phyloP scores from a whole-genome alignment of 139 green algal genomes.

The Yamagishiella unicocca region DNA sequence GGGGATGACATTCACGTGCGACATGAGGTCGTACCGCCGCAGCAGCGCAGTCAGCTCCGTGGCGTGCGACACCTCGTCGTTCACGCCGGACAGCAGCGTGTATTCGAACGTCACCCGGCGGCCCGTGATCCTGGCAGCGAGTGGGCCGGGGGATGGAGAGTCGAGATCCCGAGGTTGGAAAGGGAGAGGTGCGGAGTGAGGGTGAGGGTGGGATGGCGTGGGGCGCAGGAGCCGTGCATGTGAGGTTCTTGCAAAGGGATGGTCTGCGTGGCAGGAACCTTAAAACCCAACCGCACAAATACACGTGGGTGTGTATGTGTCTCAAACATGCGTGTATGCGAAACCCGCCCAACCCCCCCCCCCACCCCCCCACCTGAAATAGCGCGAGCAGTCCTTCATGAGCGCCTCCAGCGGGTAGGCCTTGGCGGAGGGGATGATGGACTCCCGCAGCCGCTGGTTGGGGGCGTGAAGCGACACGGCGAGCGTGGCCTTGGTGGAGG shows the following conservation, averaged over 20 bases:
- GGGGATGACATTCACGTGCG: conserved; percentile 93
- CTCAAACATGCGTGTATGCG: no score
- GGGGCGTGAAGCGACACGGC: conserved; percentile 90
- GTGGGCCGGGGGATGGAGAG: neutral
- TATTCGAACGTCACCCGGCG: conserved; percentile 98
- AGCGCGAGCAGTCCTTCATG: conserved; percentile 66
- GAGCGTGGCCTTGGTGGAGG: conserved; percentile 78
- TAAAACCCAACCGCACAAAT: no score
- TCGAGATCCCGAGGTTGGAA: neutral
- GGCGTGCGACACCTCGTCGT: conserved; percentile 78
- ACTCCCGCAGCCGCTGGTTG: conserved; percentile 77
- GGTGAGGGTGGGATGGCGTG: neutral
- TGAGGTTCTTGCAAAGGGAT: no score
- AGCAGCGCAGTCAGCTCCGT: conserved; percentile 86
- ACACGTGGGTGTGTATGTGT: no score
- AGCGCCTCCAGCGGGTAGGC: conserved; percentile 90
- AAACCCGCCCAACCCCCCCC: neutral
- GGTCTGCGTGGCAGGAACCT: no score
- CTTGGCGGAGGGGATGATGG: conserved; percentile 69
- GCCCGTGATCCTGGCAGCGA: conserved; percentile 73
- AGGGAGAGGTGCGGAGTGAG: neutral
- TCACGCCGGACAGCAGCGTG: conserved; percentile 90
- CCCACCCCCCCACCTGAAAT: conserved; percentile 64
- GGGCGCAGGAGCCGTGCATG: no score
- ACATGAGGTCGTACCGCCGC: conserved; percentile 67